A percentile compares a stretch with the other conserved stretches of the same genome.
Evolutionary conservation across 805 yeast species (phyloP).

Genomic region (Suhomyces kilbournensis): DNA sequence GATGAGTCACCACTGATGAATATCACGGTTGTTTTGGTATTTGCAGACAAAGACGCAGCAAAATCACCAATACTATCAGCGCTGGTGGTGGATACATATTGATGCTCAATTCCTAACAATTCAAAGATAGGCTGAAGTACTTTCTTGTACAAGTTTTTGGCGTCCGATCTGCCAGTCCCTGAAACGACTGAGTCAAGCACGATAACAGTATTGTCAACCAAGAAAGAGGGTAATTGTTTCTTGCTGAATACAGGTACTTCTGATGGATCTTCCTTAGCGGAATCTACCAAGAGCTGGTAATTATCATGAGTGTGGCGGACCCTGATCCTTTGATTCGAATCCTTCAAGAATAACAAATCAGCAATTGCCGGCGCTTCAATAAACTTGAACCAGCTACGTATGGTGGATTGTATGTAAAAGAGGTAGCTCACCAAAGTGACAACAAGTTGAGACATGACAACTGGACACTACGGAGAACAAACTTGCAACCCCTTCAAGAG

Average conservation of each 20-base stretch:
- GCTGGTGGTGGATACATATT: slow-evolving; percentile 43
- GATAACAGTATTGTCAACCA: slow-evolving; percentile 14
- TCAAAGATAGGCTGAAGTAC: slow-evolving; percentile 49
- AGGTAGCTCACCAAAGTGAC: not conserved
- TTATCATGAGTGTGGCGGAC: slow-evolving; percentile 3
- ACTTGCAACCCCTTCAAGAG: not conserved
- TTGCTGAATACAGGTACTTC: not conserved
- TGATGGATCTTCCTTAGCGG: not conserved
- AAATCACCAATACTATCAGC: slow-evolving; percentile 37
- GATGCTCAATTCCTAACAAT: slow-evolving; percentile 31
- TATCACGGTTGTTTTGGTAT: slow-evolving; percentile 41
- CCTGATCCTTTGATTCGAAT: slow-evolving; percentile 4
- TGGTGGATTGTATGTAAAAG: not conserved
- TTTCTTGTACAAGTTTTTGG: slow-evolving; percentile 35
- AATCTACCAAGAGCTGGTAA: not conserved
- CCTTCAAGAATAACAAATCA: slow-evolving; percentile 3
- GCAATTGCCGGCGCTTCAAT: slow-evolving; percentile 1
- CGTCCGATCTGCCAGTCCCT: slow-evolving; percentile 40
- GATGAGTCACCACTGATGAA: slow-evolving; percentile 87
- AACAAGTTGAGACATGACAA: not conserved
- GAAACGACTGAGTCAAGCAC: slow-evolving; percentile 51
- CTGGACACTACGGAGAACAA: not conserved
- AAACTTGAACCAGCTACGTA: not conserved
- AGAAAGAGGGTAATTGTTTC: slow-evolving; percentile 2
- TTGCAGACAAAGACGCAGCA: slow-evolving; percentile 29